Conservation (phyloP, 73 alveolate species). For the Blepharisma japonicum region DNA sequence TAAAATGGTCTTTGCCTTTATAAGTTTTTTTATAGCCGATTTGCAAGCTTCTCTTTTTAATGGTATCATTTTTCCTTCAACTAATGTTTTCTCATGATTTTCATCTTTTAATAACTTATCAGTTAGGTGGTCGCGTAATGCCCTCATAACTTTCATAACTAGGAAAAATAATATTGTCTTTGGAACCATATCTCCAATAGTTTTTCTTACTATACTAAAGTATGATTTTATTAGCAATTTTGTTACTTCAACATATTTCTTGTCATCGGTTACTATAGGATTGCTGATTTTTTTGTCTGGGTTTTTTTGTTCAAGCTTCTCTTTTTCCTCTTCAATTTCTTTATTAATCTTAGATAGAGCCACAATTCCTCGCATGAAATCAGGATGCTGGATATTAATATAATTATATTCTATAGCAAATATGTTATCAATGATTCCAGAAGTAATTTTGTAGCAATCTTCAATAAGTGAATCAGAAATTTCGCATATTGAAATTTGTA, state of each 20-base stretch:
- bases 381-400: conserved; percentile 81
- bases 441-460: conserved; percentile 54
- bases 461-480: conserved; percentile 60
- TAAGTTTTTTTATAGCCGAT: too few relatives aligned
- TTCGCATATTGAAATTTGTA: conserved; percentile 49
- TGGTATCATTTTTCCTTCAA: too few relatives aligned
- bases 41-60: too few relatives aligned
- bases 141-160: too few relatives aligned
- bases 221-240: conserved; percentile 67
- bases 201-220: conserved; percentile 73
- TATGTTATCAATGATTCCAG: conserved; percentile 56
- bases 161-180: conserved; percentile 52
- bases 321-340: neutral
- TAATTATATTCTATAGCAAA: conserved; percentile 74
- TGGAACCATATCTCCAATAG: conserved; percentile 70
- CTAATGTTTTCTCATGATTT: too few relatives aligned
- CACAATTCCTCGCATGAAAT: conserved; percentile 54
- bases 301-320: neutral
- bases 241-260: too few relatives aligned
- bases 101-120: too few relatives aligned
- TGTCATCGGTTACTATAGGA: too few relatives aligned
- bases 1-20: too few relatives aligned
- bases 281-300: too few relatives aligned
- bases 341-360: neutral
- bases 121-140: too few relatives aligned